Evolutionary conservation across 352 stramenopile species (phyloP).

Genomic region (Pythium sp.): DNA sequence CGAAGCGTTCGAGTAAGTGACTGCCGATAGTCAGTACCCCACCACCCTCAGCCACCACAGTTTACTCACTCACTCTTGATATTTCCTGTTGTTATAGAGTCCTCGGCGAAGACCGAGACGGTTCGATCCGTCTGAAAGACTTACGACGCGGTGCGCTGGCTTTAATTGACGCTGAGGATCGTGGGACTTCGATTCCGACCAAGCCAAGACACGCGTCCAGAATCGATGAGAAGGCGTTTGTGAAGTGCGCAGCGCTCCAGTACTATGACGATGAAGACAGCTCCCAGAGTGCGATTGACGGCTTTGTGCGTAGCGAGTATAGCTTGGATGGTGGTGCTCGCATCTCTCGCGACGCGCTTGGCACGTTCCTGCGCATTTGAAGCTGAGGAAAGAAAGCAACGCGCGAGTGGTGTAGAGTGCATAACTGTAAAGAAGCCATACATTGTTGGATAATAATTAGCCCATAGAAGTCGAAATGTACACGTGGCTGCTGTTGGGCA

Average conservation of each 20-base stretch:
- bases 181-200: background rate
- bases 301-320: background rate
- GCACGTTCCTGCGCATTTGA: constrained; percentile 13
- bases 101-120: constrained; percentile 13
- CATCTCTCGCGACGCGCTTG: constrained; percentile 11
- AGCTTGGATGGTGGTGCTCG: background rate
- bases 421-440: background rate
- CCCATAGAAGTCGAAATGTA: constrained; percentile 58
- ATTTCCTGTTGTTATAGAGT: constrained; percentile 10
- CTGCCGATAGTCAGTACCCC: background rate
- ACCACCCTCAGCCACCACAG: background rate
- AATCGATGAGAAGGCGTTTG: constrained; percentile 20
- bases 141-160: constrained; percentile 10
- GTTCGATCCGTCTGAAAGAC: constrained; percentile 19
- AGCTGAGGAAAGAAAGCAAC: background rate
- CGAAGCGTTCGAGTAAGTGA: constrained; percentile 30
- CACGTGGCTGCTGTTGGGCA: constrained; percentile 55
- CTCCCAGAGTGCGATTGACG: background rate
- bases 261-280: constrained; percentile 24
- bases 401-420: background rate
- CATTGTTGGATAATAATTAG: constrained; percentile 20
- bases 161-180: background rate
- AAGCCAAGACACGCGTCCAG: background rate
- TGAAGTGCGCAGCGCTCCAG: constrained; percentile 23
- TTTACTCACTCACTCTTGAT: background rate